phyloP scores from a whole-genome alignment of 768 basidiomycete species.

The Leccinum imitatum region DNA sequence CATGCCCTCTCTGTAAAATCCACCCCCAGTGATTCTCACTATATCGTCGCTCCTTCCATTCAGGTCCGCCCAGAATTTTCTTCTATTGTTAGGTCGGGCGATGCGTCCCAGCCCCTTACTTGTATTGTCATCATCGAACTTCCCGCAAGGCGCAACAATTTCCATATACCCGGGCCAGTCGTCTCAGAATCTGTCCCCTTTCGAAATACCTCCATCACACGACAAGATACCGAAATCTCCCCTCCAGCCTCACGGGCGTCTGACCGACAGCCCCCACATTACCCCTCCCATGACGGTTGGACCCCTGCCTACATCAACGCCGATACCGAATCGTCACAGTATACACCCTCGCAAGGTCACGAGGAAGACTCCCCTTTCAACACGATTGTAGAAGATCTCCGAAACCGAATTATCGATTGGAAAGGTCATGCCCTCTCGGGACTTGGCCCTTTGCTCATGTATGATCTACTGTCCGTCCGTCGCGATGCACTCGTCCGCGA shows the following conservation, averaged over 20 bases:
- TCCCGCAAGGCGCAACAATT: constrained; percentile 63
- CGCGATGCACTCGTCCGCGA: constrained; percentile 89
- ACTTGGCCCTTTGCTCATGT: constrained; percentile 87
- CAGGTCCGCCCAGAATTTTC: constrained; percentile 92
- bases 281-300: constrained; percentile 25
- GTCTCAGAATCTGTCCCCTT: constrained; percentile 46
- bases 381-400: constrained; percentile 84
- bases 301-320: constrained; percentile 28
- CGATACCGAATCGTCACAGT: constrained; percentile 34
- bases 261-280: constrained; percentile 21
- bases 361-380: constrained; percentile 78
- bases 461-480: constrained; percentile 85
- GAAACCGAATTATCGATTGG: constrained; percentile 92
- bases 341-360: constrained; percentile 18
- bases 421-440: constrained; percentile 91
- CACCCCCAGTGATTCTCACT: constrained; percentile 48
- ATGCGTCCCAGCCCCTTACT: constrained; percentile 80
- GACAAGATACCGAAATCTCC: constrained; percentile 24
- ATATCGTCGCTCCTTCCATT: constrained; percentile 90
- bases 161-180: constrained; percentile 54
- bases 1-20: constrained; percentile 51
- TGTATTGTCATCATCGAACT: constrained; percentile 94
- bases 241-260: constrained; percentile 9
- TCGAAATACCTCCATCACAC: constrained; percentile 26
- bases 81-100: constrained; percentile 67